These are phyloP conservation scores for Capronia epimyces DNA, from an alignment of 2,329 filamentous ascomycete species.

Conservation along the genomic window DNA sequence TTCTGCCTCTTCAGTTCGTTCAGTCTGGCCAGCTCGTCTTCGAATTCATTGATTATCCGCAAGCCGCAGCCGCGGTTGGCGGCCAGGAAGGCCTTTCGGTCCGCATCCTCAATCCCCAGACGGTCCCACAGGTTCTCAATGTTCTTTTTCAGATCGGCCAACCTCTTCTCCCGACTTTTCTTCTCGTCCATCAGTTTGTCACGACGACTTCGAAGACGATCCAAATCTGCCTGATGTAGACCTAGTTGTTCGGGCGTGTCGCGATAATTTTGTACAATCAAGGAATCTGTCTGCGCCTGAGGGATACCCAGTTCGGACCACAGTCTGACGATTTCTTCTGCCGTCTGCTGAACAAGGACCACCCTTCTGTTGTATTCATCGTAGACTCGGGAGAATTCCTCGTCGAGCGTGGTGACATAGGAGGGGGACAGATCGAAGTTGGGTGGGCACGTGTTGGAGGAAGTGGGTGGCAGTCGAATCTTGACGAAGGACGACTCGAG, in stretches of 20 bases:
- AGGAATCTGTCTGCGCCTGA: slow-evolving; percentile 81
- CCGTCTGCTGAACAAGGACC: slow-evolving; percentile 64
- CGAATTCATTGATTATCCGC: slow-evolving; percentile 89
- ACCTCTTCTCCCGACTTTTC: slow-evolving; percentile 68
- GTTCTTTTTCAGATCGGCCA: slow-evolving; percentile 67
- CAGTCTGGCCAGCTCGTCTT: slow-evolving; percentile 78
- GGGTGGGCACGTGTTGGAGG: slow-evolving; percentile 68
- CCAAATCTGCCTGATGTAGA: slow-evolving; percentile 79
- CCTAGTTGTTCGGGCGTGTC: slow-evolving; percentile 91
- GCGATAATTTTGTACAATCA: slow-evolving; percentile 82
- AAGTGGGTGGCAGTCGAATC: slow-evolving; percentile 77
- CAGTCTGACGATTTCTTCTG: slow-evolving; percentile 82
- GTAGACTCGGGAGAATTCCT: slow-evolving; percentile 89
- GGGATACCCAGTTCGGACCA: slow-evolving; percentile 95
- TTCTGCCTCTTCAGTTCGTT: slow-evolving; percentile 95
- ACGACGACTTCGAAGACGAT: slow-evolving; percentile 63
- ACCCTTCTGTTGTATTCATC: slow-evolving; percentile 90
- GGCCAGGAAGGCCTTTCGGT: slow-evolving; percentile 79
- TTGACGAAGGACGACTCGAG: slow-evolving; percentile 84
- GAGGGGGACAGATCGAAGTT: slow-evolving; percentile 87
- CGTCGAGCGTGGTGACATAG: slow-evolving; percentile 80
- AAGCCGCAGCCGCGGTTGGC: slow-evolving; percentile 86
- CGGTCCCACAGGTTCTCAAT: slow-evolving; percentile 90
- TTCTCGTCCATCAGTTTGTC: slow-evolving; percentile 88
- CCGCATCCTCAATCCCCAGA: slow-evolving; percentile 72